phyloP scores from a whole-genome alignment of 306 rosid genomes.

The Vigna unguiculata region DNA sequence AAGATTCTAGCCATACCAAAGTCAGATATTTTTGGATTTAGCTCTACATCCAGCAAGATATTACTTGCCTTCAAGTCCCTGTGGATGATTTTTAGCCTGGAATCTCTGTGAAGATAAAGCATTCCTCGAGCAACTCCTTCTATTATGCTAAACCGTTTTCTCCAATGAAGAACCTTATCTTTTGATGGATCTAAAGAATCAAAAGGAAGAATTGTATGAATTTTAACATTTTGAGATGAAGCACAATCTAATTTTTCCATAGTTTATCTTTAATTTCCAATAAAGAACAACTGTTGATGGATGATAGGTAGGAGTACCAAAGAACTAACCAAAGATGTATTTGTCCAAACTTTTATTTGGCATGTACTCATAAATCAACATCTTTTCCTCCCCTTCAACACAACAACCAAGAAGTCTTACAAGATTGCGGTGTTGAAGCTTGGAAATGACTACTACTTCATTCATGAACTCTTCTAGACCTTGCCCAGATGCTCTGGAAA shows the following conservation, averaged over 20 bases:
- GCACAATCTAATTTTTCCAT: not conserved
- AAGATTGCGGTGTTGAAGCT: conserved; percentile 26
- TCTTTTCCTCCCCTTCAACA: conserved; percentile 46
- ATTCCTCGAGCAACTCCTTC: conserved; percentile 42
- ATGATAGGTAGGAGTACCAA: not conserved
- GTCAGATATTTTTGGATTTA: conserved; percentile 41
- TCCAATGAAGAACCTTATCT: conserved; percentile 31
- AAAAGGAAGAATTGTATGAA: not conserved
- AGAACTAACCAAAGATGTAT: conserved; percentile 46
- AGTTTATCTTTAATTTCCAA: not conserved
- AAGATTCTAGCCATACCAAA: conserved; percentile 46
- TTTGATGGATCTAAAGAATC: not conserved
- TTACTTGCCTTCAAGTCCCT: conserved; percentile 43
- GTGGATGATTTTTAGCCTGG: too few species aligned
- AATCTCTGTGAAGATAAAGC: conserved; percentile 43
- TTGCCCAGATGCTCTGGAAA: conserved; percentile 39
- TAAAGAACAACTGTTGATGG: too few species aligned
- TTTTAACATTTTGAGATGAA: too few species aligned
- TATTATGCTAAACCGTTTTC: conserved; percentile 31
- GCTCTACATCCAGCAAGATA: conserved; percentile 30
- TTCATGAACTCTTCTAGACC: conserved; percentile 32
- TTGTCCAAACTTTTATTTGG: too few species aligned
- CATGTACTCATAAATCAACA: conserved; percentile 54
- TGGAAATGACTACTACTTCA: too few species aligned
- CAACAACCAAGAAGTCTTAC: conserved; percentile 48